These are phyloP conservation scores for Pittosporum tobira DNA, from an alignment of 129 eudicot genomes.

Conservation along the genomic window DNA sequence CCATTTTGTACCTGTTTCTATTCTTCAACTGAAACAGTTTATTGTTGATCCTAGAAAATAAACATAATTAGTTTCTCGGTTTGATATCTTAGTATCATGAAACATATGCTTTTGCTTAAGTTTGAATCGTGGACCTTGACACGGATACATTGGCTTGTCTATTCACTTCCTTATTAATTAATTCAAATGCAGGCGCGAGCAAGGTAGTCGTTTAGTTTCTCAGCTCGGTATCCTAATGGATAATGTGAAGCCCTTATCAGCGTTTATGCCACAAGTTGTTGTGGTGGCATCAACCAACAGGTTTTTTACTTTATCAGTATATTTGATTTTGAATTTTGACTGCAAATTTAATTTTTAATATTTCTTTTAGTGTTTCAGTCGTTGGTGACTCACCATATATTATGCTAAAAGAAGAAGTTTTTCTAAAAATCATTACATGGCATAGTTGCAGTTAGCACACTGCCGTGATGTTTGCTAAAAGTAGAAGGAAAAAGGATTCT, in stretches of 20 bases:
- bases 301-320: slow-evolving; percentile 19
- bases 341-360: slow-evolving; percentile 8
- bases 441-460: too few relatives aligned
- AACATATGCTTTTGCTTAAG: not conserved
- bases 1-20: not conserved
- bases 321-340: slow-evolving; percentile 10
- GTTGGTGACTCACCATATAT: too few relatives aligned
- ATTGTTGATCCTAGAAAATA: not conserved
- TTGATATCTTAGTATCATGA: not conserved
- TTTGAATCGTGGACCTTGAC: not conserved
- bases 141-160: not conserved
- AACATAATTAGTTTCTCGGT: too few relatives aligned
- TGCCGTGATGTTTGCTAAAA: too few relatives aligned
- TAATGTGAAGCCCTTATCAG: slow-evolving; percentile 37
- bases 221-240: slow-evolving; percentile 88
- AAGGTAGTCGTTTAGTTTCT: slow-evolving; percentile 70
- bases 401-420: too few relatives aligned
- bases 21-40: not conserved
- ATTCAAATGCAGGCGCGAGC: slow-evolving; percentile 58
- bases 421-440: too few relatives aligned
- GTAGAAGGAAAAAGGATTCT: too few relatives aligned
- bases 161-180: not conserved
- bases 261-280: slow-evolving; percentile 54
- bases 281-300: slow-evolving; percentile 98
- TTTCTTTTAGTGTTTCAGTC: slow-evolving; percentile 5